Evolutionary conservation across 371 early-diverging fungal species (phyloP).

Genomic region (Chytridium lagenaria): DNA sequence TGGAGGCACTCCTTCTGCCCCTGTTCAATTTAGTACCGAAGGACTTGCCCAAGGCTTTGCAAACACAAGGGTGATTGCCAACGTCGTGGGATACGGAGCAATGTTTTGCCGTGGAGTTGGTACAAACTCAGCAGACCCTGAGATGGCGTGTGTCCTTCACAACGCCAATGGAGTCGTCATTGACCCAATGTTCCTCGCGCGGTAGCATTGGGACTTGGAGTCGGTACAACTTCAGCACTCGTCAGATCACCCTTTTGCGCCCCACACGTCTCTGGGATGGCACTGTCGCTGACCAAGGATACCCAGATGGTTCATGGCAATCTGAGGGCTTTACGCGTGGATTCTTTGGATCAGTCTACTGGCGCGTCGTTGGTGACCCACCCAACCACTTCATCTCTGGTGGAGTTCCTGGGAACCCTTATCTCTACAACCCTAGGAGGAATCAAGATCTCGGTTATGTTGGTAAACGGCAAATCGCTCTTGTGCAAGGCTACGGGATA

Average conservation of each 20-base stretch:
- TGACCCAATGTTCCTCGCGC: conserved; percentile 15
- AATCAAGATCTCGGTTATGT: conserved; percentile 22
- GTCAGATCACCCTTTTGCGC: neutral
- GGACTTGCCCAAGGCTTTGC: conserved; percentile 32
- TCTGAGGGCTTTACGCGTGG: conserved; percentile 18
- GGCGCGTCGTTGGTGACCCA: conserved; percentile 27
- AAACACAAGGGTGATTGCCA: conserved; percentile 23
- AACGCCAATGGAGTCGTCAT: conserved; percentile 11
- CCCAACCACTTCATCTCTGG: conserved; percentile 34
- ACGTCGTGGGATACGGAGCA: conserved; percentile 7
- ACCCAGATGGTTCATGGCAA: neutral
- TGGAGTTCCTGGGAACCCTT: conserved; percentile 28
- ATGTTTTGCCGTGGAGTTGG: conserved; percentile 33
- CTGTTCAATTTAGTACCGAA: conserved; percentile 16
- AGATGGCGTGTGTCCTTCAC: conserved; percentile 31
- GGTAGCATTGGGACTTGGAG: conserved; percentile 15
- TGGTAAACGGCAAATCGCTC: conserved; percentile 28
- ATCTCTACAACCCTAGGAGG: conserved; percentile 15
- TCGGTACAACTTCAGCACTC: neutral
- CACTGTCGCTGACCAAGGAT: conserved; percentile 11
- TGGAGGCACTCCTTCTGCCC: conserved; percentile 13
- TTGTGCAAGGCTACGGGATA: conserved; percentile 23
- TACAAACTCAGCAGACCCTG: neutral
- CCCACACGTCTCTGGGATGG: conserved; percentile 17
- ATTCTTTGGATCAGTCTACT: conserved; percentile 27